Conservation (phyloP, 768 basidiomycete genomes). For the Suillus plorans region DNA sequence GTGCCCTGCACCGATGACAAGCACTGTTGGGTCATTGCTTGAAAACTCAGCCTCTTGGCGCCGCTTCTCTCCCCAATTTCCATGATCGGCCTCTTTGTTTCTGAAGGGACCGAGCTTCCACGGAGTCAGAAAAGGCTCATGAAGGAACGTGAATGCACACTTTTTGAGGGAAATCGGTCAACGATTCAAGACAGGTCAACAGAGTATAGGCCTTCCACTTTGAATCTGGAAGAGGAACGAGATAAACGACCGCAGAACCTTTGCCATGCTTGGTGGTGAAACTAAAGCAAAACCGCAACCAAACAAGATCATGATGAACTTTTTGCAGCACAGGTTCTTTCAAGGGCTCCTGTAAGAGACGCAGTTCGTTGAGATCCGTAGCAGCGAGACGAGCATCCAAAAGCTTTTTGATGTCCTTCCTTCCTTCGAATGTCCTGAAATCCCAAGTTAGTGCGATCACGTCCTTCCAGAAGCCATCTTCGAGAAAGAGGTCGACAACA, state of each 20-base stretch:
- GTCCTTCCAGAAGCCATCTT: constrained; percentile 50
- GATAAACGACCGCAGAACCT: constrained; percentile 52
- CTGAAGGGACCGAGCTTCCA: constrained; percentile 40
- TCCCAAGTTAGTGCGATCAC: constrained; percentile 54
- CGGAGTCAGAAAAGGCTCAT: constrained; percentile 1
- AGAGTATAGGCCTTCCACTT: constrained; percentile 62
- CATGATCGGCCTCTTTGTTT: constrained; percentile 43
- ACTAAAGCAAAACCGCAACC: constrained; percentile 55
- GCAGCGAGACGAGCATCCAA: constrained; percentile 38
- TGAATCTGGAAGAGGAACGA: constrained; percentile 43
- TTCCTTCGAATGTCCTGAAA: constrained; percentile 49
- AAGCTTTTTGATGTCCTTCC: constrained; percentile 36
- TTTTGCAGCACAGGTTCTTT: constrained; percentile 33
- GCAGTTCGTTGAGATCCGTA: constrained; percentile 18
- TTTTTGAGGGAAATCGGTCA: constrained; percentile 57
- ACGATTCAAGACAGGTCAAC: constrained; percentile 58
- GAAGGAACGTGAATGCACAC: constrained; percentile 8
- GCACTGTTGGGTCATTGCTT: constrained; percentile 52
- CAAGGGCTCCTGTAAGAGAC: constrained; percentile 24
- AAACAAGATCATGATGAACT: constrained; percentile 53
- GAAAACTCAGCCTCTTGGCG: constrained; percentile 43
- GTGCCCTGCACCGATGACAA: constrained; percentile 68
- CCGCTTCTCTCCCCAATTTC: constrained; percentile 53
- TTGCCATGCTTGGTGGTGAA: constrained; percentile 52
- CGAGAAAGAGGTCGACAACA: constrained; percentile 29